Percentiles rank a stretch among this genome's conserved stretches.
These are phyloP conservation scores for Gonapodya prolifera DNA, from an alignment of 192 early-diverging fungal species.

Conservation along the genomic window DNA sequence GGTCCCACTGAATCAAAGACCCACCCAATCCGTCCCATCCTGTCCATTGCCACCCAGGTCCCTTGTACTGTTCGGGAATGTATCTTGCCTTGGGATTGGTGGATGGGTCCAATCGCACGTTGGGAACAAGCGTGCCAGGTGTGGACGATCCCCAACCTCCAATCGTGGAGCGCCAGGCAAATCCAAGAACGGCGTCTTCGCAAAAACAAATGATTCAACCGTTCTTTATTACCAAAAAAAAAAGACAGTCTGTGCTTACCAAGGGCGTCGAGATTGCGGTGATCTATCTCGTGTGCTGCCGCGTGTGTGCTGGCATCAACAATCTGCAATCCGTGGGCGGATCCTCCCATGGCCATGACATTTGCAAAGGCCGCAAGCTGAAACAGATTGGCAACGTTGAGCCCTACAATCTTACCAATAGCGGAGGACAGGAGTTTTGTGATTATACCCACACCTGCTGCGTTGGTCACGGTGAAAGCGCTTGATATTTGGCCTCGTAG, in stretches of 20 bases:
- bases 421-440: not conserved
- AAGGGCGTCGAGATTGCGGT: not conserved
- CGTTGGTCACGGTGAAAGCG: not conserved
- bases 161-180: not conserved
- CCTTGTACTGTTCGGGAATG: not conserved
- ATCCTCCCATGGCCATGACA: not conserved
- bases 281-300: not conserved
- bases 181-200: not conserved
- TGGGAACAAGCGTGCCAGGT: not conserved
- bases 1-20: constrained; percentile 1
- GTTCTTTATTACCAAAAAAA: no score
- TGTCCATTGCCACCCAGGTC: not conserved
- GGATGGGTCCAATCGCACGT: not conserved
- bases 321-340: not conserved
- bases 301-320: not conserved
- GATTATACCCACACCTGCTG: not conserved
- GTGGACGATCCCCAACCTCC: not conserved
- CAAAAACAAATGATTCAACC: no score
- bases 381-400: no score
- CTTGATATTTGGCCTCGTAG: not conserved
- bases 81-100: not conserved
- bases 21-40: not conserved
- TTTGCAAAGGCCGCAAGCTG: constrained; percentile 3
- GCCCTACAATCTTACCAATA: no score
- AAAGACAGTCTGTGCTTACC: no score